phyloP scores from a whole-genome alignment of 2,329 filamentous ascomycete genomes.

The Sporothrix humicola region DNA sequence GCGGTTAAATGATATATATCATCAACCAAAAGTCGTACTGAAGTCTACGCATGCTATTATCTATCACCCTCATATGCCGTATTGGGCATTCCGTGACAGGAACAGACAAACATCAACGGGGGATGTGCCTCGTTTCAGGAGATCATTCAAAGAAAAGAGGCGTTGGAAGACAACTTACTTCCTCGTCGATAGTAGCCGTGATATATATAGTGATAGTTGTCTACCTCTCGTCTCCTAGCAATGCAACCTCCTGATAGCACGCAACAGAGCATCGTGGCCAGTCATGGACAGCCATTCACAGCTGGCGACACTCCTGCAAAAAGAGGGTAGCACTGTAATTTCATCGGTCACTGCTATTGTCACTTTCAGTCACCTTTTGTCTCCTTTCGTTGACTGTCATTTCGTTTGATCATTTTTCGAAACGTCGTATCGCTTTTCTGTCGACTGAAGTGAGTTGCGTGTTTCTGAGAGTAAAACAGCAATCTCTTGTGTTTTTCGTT shows the following conservation, averaged over 20 bases:
- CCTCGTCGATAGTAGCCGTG: constrained; percentile 3
- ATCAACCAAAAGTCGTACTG: not conserved
- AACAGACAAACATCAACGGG: not conserved
- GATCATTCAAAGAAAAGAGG: not conserved
- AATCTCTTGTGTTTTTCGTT: too few relatives aligned
- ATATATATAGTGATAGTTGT: not conserved
- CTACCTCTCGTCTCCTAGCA: not conserved
- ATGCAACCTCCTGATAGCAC: constrained; percentile 18
- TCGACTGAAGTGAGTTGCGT: not conserved
- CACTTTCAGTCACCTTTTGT: not conserved
- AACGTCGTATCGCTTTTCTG: not conserved
- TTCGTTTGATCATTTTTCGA: not conserved
- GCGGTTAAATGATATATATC: not conserved
- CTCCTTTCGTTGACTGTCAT: not conserved
- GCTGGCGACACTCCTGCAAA: not conserved
- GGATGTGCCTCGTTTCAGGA: not conserved
- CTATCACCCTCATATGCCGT: not conserved
- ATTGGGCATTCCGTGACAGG: constrained; percentile 6
- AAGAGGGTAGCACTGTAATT: constrained; percentile 14
- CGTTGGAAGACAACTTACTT: not conserved
- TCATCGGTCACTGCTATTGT: too few relatives aligned
- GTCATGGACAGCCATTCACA: not conserved
- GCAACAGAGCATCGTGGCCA: not conserved
- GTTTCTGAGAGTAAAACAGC: too few relatives aligned
- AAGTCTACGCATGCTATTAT: not conserved